Base-by-base conservation (phyloP, 2,329 filamentous ascomycete species). In the Byssoonygena ceratinophila region DNA sequence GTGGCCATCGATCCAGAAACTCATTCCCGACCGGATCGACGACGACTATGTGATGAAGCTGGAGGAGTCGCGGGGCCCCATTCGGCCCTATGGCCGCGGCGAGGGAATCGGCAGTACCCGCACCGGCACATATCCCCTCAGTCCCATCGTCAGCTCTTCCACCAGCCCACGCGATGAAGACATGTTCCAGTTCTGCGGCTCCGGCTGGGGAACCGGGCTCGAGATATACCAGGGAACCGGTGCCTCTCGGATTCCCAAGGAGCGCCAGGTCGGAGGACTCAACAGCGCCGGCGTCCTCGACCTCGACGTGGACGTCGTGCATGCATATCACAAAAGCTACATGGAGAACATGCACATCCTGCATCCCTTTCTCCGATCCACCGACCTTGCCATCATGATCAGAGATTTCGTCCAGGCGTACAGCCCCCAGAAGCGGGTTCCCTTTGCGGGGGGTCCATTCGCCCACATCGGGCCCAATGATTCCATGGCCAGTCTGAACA, bases 61-160 rank as follows among this genome's bases (percentile, higher is more conserved):
- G 49, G 89, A 94, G 66, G 80, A 87, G 61, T 76, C 76, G 53
- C 80, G 88, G 27, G 88, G 88, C 0, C 69, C 86, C 5, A 73
- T 94, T 37, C 80, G 85, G 22, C 73, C 91, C 1, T 89, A 85
- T 67, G 88, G 88, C 0, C 79, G 83, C 55, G 89, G 89, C 2
- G 87, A 94, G 68, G 86, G 85, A 29, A 73, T 77, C 23, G 82
- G 83, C 59, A 72, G 74, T 48, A 64, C 67, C 5, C 46, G 69
- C 46, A 68, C 68, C 34, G 60, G 60, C 22, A 36, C 29, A 29
- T 53, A 55, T 34, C 54, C 54, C 12, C 25, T 36, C n/a, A 55
- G 54, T 34, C 54, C 54, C 9, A 41, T 50, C n/a, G 45, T 55
- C 18, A 52, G 44, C 34, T 54, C 54, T 22, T 55, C 60, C 3